Conservation (phyloP, 164 flowering plant genomes). For the Litsea cubeba region DNA sequence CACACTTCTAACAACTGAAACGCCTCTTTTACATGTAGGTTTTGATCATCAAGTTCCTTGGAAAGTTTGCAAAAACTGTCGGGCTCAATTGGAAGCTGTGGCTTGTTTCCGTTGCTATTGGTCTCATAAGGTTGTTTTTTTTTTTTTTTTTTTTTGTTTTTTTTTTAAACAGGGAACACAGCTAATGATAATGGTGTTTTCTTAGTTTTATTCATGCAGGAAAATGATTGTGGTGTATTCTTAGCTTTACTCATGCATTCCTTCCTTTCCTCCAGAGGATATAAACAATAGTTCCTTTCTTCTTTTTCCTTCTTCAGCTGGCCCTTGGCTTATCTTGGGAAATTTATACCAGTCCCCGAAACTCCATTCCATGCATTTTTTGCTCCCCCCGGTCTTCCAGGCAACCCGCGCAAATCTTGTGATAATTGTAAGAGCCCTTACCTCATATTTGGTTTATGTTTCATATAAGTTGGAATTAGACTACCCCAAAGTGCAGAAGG, state of each 20-base stretch:
- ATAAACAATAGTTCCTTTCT: neutral
- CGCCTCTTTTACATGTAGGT: slow-evolving; percentile 29
- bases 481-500: too few species aligned
- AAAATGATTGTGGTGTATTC: too few species aligned
- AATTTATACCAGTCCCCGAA: slow-evolving; percentile 76
- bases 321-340: slow-evolving; percentile 81
- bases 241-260: too few species aligned
- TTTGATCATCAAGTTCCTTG: slow-evolving; percentile 69
- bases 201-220: too few species aligned
- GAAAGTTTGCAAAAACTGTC: slow-evolving; percentile 65
- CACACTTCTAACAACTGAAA: neutral
- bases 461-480: too few species aligned
- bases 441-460: neutral
- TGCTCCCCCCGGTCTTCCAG: slow-evolving; percentile 2
- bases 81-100: slow-evolving; percentile 63
- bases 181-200: too few species aligned
- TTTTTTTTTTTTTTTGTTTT: too few species aligned
- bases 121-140: slow-evolving; percentile 50
- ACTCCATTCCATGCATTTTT: slow-evolving; percentile 39
- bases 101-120: slow-evolving; percentile 60
- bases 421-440: slow-evolving; percentile 1
- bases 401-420: neutral
- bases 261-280: neutral
- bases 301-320: slow-evolving; percentile 41
- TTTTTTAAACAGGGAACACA: neutral